A percentile compares a stretch with the other conserved stretches of the same genome.
These are phyloP conservation scores for Emydomyces testavorans DNA, from an alignment of 2,329 filamentous ascomycete species.

Conservation along the genomic window DNA sequence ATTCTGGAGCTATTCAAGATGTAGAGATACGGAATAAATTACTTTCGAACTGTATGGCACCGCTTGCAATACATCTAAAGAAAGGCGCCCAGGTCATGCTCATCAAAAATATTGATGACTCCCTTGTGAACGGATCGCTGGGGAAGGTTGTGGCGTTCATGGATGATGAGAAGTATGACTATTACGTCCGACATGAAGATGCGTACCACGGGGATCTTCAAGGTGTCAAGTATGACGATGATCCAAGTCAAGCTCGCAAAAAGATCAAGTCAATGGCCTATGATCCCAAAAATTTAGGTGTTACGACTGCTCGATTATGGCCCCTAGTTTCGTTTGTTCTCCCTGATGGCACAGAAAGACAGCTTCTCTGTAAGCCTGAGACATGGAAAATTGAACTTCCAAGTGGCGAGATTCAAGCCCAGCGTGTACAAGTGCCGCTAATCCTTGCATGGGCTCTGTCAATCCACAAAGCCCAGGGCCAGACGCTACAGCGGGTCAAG, in stretches of 20 bases:
- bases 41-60: conserved; percentile 85
- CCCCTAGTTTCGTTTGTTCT: conserved; percentile 77
- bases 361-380: conserved; percentile 73
- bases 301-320: conserved; percentile 49
- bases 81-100: conserved; percentile 95
- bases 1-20: conserved; percentile 59
- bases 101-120: conserved; percentile 98
- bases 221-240: conserved; percentile 35
- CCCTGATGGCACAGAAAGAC: conserved; percentile 62
- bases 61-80: conserved; percentile 67
- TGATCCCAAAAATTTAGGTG: conserved; percentile 36
- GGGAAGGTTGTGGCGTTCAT: conserved; percentile 78
- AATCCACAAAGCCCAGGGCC: conserved; percentile 95
- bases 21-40: conserved; percentile 60
- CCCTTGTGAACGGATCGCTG: conserved; percentile 84
- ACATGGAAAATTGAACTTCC: conserved; percentile 97
- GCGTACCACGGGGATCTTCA: conserved; percentile 40
- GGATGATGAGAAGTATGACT: conserved; percentile 51
- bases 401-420: conserved; percentile 84
- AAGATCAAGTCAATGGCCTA: conserved; percentile 49
- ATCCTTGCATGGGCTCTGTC: conserved; percentile 95
- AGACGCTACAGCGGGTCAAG: conserved; percentile 86
- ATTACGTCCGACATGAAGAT: conserved; percentile 47
- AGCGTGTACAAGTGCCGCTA: conserved; percentile 68
- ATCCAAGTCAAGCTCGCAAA: conserved; percentile 32